Evolutionary conservation across 129 eudicot species (phyloP), one percentile per base, ranked within the genome.

Genomic region (Pulicaria dysenterica): DNA sequence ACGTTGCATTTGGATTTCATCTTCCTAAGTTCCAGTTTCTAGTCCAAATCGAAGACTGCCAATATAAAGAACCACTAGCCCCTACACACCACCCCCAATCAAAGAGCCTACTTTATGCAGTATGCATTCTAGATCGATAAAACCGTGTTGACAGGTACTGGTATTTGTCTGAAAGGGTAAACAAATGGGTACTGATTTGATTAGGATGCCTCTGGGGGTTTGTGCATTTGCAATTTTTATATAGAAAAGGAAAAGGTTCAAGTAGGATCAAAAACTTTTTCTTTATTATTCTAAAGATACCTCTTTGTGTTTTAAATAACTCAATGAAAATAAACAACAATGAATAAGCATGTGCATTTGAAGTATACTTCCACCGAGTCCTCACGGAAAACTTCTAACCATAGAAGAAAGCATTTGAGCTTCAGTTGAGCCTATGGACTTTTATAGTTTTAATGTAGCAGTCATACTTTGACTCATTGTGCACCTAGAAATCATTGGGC

Each of bases 261-360:
- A n/a, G 31, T 24, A 7, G 62, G 13, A 19, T 17, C 8, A 7
- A 13, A 2, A 24, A 56, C 61, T 39, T 9, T 56, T 8, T n/a
- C n/a, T 38, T 56, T 56, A 24, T 24, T 56, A 56, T 24, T 24
- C 11, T 42, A 16, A 11, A 38, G 62, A 37, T 36, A 38, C 45
- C 49, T 69, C 61, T 37, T 15, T 69, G 48, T 39, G 39, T 69
- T 69, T 51, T 39, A 69, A 69, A 5, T 51, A 10, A 6, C 37
- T 37, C 39, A 39, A 54, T 53, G 49, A 11, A 38, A 49, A 38
- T 39, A 39, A 53, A 41, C 50, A 39, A 8, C 37, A 6, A 59
- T 60, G 49, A 47, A 72, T 34, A 72, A 57, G 57, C 76, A 8
- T 72, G 76, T 40, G 40, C 24, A 1, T 48, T 46, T 15, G 17